phyloP scores from a whole-genome alignment of 2,329 filamentous ascomycete species.

The Akanthomyces dipterigenus region DNA sequence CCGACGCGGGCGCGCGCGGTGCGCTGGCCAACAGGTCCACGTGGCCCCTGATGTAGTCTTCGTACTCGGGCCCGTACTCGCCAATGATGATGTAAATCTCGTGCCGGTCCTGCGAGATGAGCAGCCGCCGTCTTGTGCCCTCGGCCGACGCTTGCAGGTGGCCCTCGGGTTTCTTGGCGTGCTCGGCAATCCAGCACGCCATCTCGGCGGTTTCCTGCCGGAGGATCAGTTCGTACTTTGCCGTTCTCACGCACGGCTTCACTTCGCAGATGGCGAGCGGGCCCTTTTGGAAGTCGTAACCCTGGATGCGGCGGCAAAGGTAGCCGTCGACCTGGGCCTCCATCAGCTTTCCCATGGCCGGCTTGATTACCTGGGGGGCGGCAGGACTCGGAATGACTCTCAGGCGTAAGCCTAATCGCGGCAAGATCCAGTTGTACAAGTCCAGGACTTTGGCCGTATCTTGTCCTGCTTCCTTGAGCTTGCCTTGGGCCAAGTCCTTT shows the following conservation, averaged over 20 bases:
- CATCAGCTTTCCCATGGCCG: neutral
- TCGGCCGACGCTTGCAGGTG: too few relatives aligned
- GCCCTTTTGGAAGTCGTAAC: neutral
- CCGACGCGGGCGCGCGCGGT: too few relatives aligned
- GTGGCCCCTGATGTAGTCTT: neutral
- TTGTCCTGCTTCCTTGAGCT: neutral
- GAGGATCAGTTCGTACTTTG: neutral
- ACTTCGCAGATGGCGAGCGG: neutral
- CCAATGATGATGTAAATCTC: constrained; percentile 13
- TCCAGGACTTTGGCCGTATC: neutral
- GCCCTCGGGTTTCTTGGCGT: neutral
- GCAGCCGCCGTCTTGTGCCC: neutral
- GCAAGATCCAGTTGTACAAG: neutral
- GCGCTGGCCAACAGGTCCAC: too few relatives aligned
- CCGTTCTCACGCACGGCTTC: neutral
- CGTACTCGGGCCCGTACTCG: neutral
- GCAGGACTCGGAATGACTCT: neutral
- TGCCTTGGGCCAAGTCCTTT: neutral
- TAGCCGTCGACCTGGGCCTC: neutral
- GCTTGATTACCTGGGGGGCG: neutral
- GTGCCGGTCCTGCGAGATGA: constrained; percentile 11
- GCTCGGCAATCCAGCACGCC: neutral
- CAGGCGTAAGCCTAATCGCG: neutral
- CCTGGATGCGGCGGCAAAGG: neutral
- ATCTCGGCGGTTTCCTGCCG: neutral